These are phyloP conservation scores for Amphibolis antarctica DNA, from an alignment of 106 monocot species.

Conservation along the genomic window DNA sequence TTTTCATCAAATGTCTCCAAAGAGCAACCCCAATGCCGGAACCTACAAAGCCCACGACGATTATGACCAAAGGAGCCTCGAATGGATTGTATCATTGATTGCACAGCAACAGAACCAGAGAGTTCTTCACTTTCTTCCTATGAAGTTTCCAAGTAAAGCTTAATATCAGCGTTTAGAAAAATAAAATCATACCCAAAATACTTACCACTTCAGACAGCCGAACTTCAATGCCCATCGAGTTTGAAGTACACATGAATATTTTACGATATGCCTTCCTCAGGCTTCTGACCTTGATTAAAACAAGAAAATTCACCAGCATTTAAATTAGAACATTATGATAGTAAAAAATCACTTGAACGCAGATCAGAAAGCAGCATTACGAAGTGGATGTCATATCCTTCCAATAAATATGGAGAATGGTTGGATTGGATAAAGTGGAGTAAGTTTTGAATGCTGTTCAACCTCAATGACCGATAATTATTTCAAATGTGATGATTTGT, in stretches of 20 bases:
- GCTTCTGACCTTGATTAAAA: constrained; percentile 29
- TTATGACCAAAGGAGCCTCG: constrained; percentile 45
- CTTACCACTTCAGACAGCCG: constrained; percentile 72
- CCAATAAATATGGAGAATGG: too few relatives aligned
- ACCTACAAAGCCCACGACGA: constrained; percentile 88
- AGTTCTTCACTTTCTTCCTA: constrained; percentile 51
- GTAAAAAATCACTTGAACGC: too few relatives aligned
- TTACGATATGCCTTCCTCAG: constrained; percentile 65
- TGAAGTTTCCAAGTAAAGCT: constrained; percentile 7
- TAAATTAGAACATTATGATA: too few relatives aligned
- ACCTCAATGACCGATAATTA: too few relatives aligned
- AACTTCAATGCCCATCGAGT: constrained; percentile 31
- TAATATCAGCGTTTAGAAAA: neutral
- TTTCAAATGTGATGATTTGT: too few relatives aligned
- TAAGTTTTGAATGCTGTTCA: too few relatives aligned
- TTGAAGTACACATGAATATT: constrained; percentile 42
- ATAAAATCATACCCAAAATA: neutral
- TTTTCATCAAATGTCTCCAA: too few relatives aligned
- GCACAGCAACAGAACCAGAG: constrained; percentile 28
- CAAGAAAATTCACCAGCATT: too few relatives aligned
- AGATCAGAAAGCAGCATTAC: too few relatives aligned
- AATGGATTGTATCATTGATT: constrained; percentile 75
- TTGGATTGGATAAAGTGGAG: too few relatives aligned
- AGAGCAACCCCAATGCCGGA: constrained; percentile 31
- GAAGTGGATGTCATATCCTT: too few relatives aligned